Conservation (phyloP, 495 filamentous ascomycete genomes). For the Lasiosphaeris hirsuta region DNA sequence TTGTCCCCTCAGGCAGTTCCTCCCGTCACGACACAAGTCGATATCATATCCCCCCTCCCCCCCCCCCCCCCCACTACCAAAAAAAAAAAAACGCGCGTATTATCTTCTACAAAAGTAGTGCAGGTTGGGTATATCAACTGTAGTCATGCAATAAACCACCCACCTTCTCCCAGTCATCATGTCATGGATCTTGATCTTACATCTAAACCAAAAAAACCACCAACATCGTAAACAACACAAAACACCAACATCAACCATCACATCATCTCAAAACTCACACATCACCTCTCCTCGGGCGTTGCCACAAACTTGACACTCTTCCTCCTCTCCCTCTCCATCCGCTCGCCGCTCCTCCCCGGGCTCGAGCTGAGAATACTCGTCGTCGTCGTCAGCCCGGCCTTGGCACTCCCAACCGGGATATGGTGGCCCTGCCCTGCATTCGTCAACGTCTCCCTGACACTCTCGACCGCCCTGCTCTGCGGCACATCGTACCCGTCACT, state of each 20-base stretch:
- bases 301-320: constrained; percentile 55
- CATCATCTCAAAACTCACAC: not conserved
- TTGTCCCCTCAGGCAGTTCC: no score
- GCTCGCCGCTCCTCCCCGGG: constrained; percentile 30
- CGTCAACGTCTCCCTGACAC: constrained; percentile 43
- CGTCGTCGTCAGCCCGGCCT: not conserved
- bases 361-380: constrained; percentile 44
- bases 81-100: no score
- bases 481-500: constrained; percentile 41
- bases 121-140: no score
- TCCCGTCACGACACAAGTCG: no score
- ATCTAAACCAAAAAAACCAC: no score
- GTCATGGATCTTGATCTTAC: no score
- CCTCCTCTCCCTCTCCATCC: constrained; percentile 43
- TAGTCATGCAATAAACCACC: no score
- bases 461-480: constrained; percentile 54
- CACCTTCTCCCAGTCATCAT: no score
- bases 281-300: constrained; percentile 17
- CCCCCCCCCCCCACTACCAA: no score
- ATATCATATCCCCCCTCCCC: no score
- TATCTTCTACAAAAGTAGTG: no score
- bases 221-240: not conserved
- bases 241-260: not conserved
- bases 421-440: constrained; percentile 1
- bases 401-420: constrained; percentile 2